Base-by-base conservation (phyloP, 148 eudicot species). In the Chenopodium berlandieri region DNA sequence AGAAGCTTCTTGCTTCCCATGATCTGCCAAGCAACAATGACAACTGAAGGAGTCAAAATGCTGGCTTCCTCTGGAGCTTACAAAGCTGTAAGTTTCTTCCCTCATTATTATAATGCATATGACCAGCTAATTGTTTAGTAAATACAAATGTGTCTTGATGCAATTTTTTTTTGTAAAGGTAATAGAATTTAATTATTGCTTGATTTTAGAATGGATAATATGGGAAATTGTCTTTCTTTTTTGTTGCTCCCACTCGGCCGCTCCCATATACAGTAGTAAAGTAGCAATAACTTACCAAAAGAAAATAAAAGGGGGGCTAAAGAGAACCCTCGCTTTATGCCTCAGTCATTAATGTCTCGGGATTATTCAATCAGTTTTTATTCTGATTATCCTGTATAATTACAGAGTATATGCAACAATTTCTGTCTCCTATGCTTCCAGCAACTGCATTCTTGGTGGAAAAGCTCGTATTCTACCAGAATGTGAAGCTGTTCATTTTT, bases 1-100 rank as follows among this genome's bases (percentile, higher is more conserved):
- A 75, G 88, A 75, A 89, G 93, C 89, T 95, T 95, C 86, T 83
- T 94, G 92, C 92, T 95, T 84, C 99, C 97, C 31, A 75, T 95
- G 89, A 84, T 95, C 68, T 95, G 97, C 84, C 99, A 95, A 88
- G 86, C 85, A 76, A 95, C 99, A 80, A 91, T 92, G 94, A 86
- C 83, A 79, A 77, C 79, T 75, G 88, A 87, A 77, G 99, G 95
- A 86, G 92, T 91, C 65, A 82, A 77, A 71, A 58, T 86, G 72
- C 50, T 94, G 47, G 93, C 88, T 76, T 91, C 89, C 44, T 86
- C 94, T 27, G 99, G 97, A 66, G 91, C 92, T 56, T 89, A 91
- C 80, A 91, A 84, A 88, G 88, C 90, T 84, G 97, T 95, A 82
- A 87, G 94, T 86, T 58, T 77, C 77, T 34, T n/a, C 71, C 44